Evolutionary conservation across 306 rosid genomes (phyloP), one percentile per base, ranked within the genome.

Genomic region (Vigna trinervia): DNA sequence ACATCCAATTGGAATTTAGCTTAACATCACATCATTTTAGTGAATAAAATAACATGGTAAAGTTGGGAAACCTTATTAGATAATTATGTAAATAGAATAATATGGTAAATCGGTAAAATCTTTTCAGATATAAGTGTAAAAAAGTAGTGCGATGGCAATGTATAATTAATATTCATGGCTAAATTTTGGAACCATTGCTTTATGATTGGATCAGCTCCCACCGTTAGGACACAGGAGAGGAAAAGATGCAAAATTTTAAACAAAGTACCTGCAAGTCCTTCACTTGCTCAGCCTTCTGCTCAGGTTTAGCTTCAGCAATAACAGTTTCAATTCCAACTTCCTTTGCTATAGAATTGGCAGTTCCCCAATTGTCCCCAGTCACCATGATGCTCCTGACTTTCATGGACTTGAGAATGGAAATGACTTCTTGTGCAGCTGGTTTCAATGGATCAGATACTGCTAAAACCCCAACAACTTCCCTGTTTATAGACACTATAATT

Each of bases 351-450:
- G 98, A 91, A 73, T 86, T 84, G 46, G 96, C 98, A 14, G 98
- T 94, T 39, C 98, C 97, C 88, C 85, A 83, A n/a, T 91, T 91
- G 86, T 94, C 98, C 34, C 97, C 97, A 6, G 98, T 91, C 62
- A 91, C 92, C 90, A 94, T 80, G 51, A 94, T 88, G 85, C 97
- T 87, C 85, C 11, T 80, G 32, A 91, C 84, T 67, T 88, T 84
- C 98, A 94, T 94, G 38, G 94, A 86, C 78, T 86, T 90, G 43
- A 94, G 94, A 69, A 94, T 90, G 69, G 96, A 87, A 80, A 91
- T 82, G 17, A 88, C 92, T 85, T 91, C 96, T 84, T 67, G 79
- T 39, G 96, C 90, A 65, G 91, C 85, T 0, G 97, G 87, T 86
- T 94, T 94, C 83, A 94, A 62, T 5, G 97, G 96, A 83, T 94